These are phyloP conservation scores for Xerocomus minutiporus DNA, from an alignment of 1,284 basidiomycete genomes.

Conservation along the genomic window DNA sequence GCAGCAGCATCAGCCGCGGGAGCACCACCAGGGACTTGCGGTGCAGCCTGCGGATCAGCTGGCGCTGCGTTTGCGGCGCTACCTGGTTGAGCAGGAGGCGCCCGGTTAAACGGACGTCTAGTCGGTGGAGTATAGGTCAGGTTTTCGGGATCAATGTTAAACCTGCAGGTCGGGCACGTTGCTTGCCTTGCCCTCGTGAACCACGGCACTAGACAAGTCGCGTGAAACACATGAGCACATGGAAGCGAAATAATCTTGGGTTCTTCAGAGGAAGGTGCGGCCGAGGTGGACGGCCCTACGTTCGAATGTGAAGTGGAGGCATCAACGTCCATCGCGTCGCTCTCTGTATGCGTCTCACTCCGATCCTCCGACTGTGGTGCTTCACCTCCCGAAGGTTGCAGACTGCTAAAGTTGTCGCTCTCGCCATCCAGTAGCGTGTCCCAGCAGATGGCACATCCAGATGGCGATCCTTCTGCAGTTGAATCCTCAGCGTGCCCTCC, in stretches of 20 bases:
- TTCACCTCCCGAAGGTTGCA: constrained; percentile 24
- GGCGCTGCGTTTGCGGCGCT: constrained; percentile 8
- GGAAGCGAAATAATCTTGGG: constrained; percentile 55
- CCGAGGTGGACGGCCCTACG: constrained; percentile 1
- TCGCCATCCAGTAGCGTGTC: constrained; percentile 56
- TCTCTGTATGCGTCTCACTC: constrained; percentile 1
- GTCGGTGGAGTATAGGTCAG: constrained; percentile 46
- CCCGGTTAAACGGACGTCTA: constrained; percentile 18
- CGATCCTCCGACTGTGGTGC: not conserved
- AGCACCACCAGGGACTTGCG: constrained; percentile 4
- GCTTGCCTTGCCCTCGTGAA: constrained; percentile 71
- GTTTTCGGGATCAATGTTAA: constrained; percentile 73
- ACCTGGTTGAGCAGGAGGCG: constrained; percentile 8
- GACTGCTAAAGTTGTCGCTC: constrained; percentile 35
- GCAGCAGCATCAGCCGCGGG: constrained; percentile 2
- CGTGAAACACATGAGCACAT: constrained; percentile 75
- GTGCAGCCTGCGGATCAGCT: constrained; percentile 2
- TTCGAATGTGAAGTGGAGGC: constrained; percentile 4
- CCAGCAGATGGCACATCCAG: constrained; percentile 72
- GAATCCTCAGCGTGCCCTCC: constrained; percentile 37
- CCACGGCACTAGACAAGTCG: constrained; percentile 72
- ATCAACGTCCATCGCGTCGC: constrained; percentile 24
- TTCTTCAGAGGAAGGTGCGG: constrained; percentile 11
- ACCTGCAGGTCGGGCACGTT: constrained; percentile 75
- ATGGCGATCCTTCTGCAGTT: constrained; percentile 32